Conservation (phyloP, 805 yeast genomes). For the Tetrapisispora arboricola region DNA sequence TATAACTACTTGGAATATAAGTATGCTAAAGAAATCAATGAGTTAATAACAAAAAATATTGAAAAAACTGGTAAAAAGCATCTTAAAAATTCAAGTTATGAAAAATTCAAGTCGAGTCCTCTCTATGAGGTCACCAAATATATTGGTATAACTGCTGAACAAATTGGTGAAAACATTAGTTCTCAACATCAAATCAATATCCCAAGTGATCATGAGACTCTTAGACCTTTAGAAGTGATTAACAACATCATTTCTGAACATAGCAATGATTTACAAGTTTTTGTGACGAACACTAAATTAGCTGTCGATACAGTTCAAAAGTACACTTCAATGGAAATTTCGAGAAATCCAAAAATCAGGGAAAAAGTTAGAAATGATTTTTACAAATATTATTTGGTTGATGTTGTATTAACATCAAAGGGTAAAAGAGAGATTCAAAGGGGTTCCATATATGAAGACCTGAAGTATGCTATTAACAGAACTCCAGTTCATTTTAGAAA, state of each 20-base stretch:
- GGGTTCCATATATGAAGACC: constrained; percentile 73
- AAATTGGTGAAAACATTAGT: constrained; percentile 72
- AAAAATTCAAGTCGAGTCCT: constrained; percentile 54
- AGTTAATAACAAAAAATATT: constrained; percentile 22
- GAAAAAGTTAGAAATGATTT: constrained; percentile 55
- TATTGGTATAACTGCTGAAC: constrained; percentile 68
- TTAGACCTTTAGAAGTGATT: constrained; percentile 52
- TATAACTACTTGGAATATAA: constrained; percentile 74
- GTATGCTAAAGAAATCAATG: constrained; percentile 37
- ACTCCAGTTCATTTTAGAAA: constrained; percentile 62
- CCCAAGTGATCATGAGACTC: constrained; percentile 52
- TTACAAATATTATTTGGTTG: constrained; percentile 54
- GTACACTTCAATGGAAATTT: constrained; percentile 68
- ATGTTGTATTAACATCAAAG: constrained; percentile 73
- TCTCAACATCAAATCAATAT: constrained; percentile 59
- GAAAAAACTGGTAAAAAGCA: constrained; percentile 37
- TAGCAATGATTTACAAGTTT: constrained; percentile 29
- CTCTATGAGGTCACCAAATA: constrained; percentile 57
- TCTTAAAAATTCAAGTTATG: constrained; percentile 51
- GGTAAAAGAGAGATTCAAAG: constrained; percentile 69
- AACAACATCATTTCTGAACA: constrained; percentile 31
- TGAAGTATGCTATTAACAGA: constrained; percentile 82
- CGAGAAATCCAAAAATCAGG: constrained; percentile 72
- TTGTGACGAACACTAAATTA: constrained; percentile 41
- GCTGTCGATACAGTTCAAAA: constrained; percentile 67